Percentiles rank a stretch among this genome's conserved stretches.
Conservation (phyloP, 352 stramenopile species). For the Globisporangium parvum region DNA sequence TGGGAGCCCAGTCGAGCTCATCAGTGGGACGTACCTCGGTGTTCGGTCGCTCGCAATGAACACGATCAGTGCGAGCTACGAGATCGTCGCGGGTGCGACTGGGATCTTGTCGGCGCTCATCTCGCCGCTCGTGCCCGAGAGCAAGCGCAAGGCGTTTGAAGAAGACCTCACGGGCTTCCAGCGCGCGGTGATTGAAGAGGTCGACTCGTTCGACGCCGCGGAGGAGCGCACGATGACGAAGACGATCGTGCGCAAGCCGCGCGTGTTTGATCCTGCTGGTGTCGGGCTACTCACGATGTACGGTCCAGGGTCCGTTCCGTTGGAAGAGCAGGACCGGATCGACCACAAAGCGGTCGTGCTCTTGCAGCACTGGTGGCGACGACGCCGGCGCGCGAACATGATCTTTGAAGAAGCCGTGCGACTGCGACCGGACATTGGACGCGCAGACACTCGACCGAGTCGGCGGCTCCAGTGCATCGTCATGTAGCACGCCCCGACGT, state of each 20-base stretch:
- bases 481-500: constrained; percentile 12
- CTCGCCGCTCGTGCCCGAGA: constrained; percentile 63
- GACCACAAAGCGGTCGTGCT: constrained; percentile 75
- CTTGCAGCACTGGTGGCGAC: constrained; percentile 82
- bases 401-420: constrained; percentile 58
- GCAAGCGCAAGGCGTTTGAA: constrained; percentile 69
- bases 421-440: constrained; percentile 41
- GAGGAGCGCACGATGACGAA: constrained; percentile 88
- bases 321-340: constrained; percentile 86
- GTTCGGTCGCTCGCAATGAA: constrained; percentile 86
- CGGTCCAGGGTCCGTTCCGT: constrained; percentile 76
- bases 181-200: constrained; percentile 82
- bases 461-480: constrained; percentile 22
- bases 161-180: constrained; percentile 84
- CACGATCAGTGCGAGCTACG: constrained; percentile 84
- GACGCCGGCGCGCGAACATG: constrained; percentile 51
- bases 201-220: constrained; percentile 80
- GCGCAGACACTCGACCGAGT: constrained; percentile 15
- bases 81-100: constrained; percentile 77
- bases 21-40: constrained; percentile 79
- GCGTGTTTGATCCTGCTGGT: constrained; percentile 66
- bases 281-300: constrained; percentile 81
- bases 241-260: constrained; percentile 77
- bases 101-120: constrained; percentile 72
- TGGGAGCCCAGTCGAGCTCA: constrained; percentile 75